phyloP scores from a whole-genome alignment of 495 filamentous ascomycete genomes.

The Staphylotrichum tortipilum region DNA sequence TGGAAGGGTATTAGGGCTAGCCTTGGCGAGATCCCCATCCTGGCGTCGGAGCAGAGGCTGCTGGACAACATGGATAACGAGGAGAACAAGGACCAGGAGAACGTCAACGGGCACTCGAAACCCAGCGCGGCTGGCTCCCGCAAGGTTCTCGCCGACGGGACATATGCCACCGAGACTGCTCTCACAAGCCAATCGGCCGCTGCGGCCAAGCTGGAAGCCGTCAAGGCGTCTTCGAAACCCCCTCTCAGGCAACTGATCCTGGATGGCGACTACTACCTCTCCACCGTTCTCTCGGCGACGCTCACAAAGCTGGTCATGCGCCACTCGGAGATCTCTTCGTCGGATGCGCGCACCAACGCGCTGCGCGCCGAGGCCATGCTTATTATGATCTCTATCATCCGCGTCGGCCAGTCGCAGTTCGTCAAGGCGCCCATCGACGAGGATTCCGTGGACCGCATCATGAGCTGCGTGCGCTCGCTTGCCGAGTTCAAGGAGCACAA shows the following conservation, averaged over 20 bases:
- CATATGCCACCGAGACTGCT: conserved; percentile 93
- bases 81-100: conserved; percentile 53
- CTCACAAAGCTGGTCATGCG: conserved; percentile 98
- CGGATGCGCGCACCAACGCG: conserved; percentile 81
- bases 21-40: conserved; percentile 92
- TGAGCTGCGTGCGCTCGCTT: conserved; percentile 89
- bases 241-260: conserved; percentile 91
- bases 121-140: conserved; percentile 70
- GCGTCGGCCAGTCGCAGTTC: conserved; percentile 94
- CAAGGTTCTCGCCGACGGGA: conserved; percentile 91
- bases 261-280: conserved; percentile 96
- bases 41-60: conserved; percentile 89
- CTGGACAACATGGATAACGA: conserved; percentile 56
- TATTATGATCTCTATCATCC: conserved; percentile 98
- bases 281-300: conserved; percentile 85
- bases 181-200: conserved; percentile 85
- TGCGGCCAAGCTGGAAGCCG: conserved; percentile 86
- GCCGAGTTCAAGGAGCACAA: conserved; percentile 85
- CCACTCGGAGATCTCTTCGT: conserved; percentile 86
- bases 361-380: conserved; percentile 96
- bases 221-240: conserved; percentile 94
- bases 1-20: conserved; percentile 95
- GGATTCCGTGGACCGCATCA: conserved; percentile 93
- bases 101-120: conserved; percentile 75
- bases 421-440: conserved; percentile 97